These are phyloP conservation scores for Pneumocystis jirovecii DNA, from an alignment of 1,139 yeast genomes.

Conservation along the genomic window DNA sequence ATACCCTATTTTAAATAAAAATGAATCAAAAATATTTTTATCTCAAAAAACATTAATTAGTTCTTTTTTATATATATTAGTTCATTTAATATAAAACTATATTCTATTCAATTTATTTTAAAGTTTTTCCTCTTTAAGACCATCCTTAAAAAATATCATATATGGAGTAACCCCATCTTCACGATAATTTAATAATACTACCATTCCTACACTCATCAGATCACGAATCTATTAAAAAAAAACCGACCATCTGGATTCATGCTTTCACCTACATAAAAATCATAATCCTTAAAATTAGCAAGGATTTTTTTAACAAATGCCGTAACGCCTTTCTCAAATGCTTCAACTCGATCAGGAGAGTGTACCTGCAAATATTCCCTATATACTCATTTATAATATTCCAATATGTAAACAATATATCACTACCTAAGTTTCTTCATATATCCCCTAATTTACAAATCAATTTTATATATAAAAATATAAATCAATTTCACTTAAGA, in stretches of 20 bases:
- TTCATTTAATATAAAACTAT: background rate
- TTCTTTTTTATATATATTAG: background rate
- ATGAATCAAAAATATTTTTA: background rate
- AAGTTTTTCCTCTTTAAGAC: conserved; percentile 77
- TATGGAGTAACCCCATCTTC: conserved; percentile 98
- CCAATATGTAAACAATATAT: background rate
- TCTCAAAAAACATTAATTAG: background rate
- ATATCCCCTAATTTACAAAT: conserved; percentile 47
- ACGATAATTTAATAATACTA: conserved; percentile 96
- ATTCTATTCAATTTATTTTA: conserved; percentile 19
- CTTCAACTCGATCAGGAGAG: conserved; percentile 71
- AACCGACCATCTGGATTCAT: conserved; percentile 78
- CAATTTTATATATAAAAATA: conserved; percentile 7
- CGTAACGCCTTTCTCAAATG: conserved; percentile 92
- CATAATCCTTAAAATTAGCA: conserved; percentile 95
- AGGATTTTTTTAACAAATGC: conserved; percentile 90
- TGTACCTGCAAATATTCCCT: conserved; percentile 58
- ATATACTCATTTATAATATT: conserved; percentile 31
- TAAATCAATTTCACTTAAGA: background rate
- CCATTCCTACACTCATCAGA: conserved; percentile 42
- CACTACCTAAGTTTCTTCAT: conserved; percentile 45
- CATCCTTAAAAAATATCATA: conserved; percentile 98
- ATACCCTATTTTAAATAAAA: background rate
- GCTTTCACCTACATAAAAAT: conserved; percentile 97
- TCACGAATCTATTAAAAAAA: background rate